Evolutionary conservation across 2,329 filamentous ascomycete species (phyloP).

Genomic region (Ophiostoma sp.): DNA sequence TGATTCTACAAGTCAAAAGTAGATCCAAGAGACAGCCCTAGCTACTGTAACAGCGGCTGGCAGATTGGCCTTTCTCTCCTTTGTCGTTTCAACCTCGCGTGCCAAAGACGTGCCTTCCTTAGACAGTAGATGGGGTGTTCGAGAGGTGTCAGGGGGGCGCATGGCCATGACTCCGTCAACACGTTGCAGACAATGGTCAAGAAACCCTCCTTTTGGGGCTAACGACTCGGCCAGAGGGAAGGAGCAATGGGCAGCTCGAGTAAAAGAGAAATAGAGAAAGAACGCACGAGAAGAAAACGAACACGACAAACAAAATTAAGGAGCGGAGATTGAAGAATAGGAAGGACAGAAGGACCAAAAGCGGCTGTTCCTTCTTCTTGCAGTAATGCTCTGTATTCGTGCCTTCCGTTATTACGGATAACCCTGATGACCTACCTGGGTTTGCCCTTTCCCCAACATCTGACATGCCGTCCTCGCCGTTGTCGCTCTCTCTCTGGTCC

Average conservation of each 20-base stretch:
- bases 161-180: background rate
- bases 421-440: background rate
- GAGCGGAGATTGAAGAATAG: background rate
- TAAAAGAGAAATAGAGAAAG: background rate
- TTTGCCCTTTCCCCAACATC: background rate
- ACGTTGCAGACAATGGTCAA: background rate
- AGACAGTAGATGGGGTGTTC: background rate
- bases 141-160: background rate
- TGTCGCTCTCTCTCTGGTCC: background rate
- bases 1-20: background rate
- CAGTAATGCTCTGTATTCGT: slow-evolving; percentile 5
- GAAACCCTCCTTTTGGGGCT: background rate
- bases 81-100: slow-evolving; percentile 1
- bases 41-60: no score
- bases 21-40: background rate
- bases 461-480: background rate
- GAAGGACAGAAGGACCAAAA: background rate
- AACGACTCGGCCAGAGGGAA: background rate
- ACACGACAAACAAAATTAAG: background rate
- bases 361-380: slow-evolving; percentile 4
- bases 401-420: background rate
- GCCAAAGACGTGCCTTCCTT: background rate
- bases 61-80: no score
- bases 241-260: background rate
- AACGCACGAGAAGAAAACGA: background rate